Evolutionary conservation across 140 eudicot genomes (phyloP).

Genomic region (Stevia rebaudiana): DNA sequence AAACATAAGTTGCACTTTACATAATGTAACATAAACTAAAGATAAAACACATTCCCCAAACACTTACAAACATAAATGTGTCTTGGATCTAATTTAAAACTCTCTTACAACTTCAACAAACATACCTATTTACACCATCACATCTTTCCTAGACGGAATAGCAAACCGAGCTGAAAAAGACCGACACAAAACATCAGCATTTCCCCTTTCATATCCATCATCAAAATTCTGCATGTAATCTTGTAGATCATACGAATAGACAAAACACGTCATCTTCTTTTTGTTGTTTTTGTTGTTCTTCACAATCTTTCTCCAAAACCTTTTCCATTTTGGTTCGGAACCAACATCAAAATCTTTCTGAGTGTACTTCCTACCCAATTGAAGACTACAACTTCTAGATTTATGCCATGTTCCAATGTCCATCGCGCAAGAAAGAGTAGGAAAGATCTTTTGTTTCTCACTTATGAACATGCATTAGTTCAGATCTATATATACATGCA

Average conservation of each 20-base stretch:
- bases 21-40: neutral
- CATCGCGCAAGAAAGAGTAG: conserved; percentile 27
- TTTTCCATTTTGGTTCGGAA: conserved; percentile 34
- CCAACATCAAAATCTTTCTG: neutral
- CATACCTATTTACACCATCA: conserved; percentile 18
- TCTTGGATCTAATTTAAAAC: conserved; percentile 3
- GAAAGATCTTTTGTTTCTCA: conserved; percentile 8
- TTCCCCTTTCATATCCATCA: conserved; percentile 40
- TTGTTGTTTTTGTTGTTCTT: conserved; percentile 24
- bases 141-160: conserved; percentile 38
- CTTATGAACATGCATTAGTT: conserved; percentile 10
- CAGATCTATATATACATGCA: neutral
- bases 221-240: conserved; percentile 65
- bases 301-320: conserved; percentile 47
- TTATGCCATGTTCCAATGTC: conserved; percentile 35
- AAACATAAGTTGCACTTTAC: conserved; percentile 2
- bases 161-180: conserved; percentile 77
- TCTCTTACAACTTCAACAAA: neutral
- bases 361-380: conserved; percentile 28
- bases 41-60: conserved; percentile 14
- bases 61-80: neutral
- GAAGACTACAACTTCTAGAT: conserved; percentile 42
- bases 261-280: conserved; percentile 10
- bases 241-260: conserved; percentile 41
- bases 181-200: conserved; percentile 46